Percentiles rank a stretch among this genome's conserved stretches.
Conservation (phyloP, 768 basidiomycete genomes). For the Agaricus sinodeliciosus region DNA sequence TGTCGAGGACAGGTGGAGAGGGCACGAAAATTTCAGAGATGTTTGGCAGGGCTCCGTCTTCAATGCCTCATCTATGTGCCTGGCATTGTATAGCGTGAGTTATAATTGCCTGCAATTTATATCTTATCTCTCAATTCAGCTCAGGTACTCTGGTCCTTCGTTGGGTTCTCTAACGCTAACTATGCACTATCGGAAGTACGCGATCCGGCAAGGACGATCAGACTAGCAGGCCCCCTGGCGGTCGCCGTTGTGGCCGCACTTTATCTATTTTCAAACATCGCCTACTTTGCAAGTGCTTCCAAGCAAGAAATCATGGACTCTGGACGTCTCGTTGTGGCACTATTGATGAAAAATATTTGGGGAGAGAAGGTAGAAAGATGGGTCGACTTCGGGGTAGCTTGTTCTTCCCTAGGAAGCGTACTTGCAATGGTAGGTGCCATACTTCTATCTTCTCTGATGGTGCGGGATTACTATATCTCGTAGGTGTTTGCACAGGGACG, state of each 20-base stretch:
- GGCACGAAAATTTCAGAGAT: constrained; percentile 26
- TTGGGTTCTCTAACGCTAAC: constrained; percentile 63
- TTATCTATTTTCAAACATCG: constrained; percentile 58
- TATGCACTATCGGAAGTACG: constrained; percentile 60
- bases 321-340: constrained; percentile 55
- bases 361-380: constrained; percentile 45
- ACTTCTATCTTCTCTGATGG: constrained; percentile 11
- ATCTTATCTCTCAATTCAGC: background rate
- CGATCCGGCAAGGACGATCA: constrained; percentile 56
- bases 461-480: background rate
- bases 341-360: constrained; percentile 63
- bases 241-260: constrained; percentile 44
- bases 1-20: constrained; percentile 20
- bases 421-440: constrained; percentile 33
- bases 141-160: constrained; percentile 44
- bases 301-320: constrained; percentile 55
- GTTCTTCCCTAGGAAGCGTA: constrained; percentile 56
- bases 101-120: background rate
- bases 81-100: constrained; percentile 43
- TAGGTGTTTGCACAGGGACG: constrained; percentile 20
- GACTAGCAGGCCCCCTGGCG: constrained; percentile 58
- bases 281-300: constrained; percentile 63
- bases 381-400: constrained; percentile 32
- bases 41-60: constrained; percentile 37
- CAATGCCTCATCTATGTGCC: constrained; percentile 46